Conservation (phyloP, 2,329 filamentous ascomycete genomes). For the Fusarium domesticum region DNA sequence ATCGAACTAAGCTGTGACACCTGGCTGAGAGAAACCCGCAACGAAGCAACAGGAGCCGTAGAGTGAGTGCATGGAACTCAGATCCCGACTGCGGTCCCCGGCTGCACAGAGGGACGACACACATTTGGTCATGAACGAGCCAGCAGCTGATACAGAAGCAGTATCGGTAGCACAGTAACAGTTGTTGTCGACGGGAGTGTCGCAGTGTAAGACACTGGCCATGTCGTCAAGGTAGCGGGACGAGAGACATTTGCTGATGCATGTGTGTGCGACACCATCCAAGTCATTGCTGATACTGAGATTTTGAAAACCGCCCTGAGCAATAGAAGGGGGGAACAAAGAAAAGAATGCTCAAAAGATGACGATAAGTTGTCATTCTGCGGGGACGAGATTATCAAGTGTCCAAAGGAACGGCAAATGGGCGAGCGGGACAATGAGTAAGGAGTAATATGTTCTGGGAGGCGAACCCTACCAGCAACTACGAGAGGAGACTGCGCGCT, state of each 20-base stretch:
- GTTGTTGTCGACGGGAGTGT: conserved; percentile 23
- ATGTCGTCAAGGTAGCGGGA: conserved; percentile 15
- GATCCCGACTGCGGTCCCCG: conserved; percentile 23
- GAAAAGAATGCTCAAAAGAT: conserved; percentile 4
- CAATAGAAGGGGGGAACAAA: conserved; percentile 1
- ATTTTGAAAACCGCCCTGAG: conserved; percentile 11
- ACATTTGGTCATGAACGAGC: conserved; percentile 21
- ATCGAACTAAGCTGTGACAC: conserved; percentile 26
- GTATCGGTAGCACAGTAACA: conserved; percentile 28
- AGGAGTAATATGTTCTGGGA: conserved; percentile 1
- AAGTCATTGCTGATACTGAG: conserved; percentile 20
- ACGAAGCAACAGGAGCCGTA: conserved; percentile 30
- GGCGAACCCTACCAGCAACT: too few relatives aligned
- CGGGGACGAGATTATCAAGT: not conserved
- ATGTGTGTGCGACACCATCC: conserved; percentile 12
- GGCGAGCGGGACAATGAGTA: not conserved
- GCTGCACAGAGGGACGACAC: conserved; percentile 16
- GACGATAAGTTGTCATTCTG: not conserved
- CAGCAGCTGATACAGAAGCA: conserved; percentile 19
- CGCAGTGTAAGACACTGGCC: conserved; percentile 24
- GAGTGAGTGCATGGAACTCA: conserved; percentile 26
- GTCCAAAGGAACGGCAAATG: not conserved
- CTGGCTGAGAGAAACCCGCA: conserved; percentile 26
- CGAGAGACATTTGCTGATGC: conserved; percentile 24
- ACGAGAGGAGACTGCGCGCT: too few relatives aligned